These are phyloP conservation scores for Salix exigua DNA, from an alignment of 345 rosid genomes.

Conservation along the genomic window DNA sequence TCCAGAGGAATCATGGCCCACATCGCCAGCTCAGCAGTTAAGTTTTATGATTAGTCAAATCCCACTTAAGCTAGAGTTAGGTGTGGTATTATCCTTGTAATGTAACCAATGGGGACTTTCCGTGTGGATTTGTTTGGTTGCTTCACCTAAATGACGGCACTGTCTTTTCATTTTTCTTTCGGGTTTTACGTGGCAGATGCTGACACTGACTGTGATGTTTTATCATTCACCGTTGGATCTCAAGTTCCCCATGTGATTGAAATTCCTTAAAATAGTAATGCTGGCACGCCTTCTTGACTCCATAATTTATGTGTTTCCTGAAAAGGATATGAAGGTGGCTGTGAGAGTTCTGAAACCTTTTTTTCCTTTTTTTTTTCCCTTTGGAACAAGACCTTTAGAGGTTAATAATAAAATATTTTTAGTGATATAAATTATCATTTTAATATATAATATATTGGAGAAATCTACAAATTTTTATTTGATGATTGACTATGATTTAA, in stretches of 20 bases:
- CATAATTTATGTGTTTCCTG: conserved; percentile 12
- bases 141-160: conserved; percentile 27
- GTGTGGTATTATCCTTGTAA: conserved; percentile 14
- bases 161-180: conserved; percentile 13
- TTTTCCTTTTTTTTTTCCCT: no score
- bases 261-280: conserved; percentile 19
- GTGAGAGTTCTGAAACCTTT: background rate
- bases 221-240: conserved; percentile 31
- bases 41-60: conserved; percentile 4
- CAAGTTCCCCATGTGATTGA: conserved; percentile 30
- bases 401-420: no score
- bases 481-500: no score
- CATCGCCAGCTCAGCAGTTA: conserved; percentile 17
- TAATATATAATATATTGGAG: no score
- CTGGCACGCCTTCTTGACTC: conserved; percentile 20
- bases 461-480: no score
- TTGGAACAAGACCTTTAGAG: no score
- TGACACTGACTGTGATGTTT: background rate
- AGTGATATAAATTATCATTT: no score
- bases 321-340: conserved; percentile 7
- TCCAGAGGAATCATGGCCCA: conserved; percentile 40
- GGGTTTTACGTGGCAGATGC: conserved; percentile 22
- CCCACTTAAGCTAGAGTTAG: background rate
- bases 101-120: background rate
- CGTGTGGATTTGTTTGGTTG: conserved; percentile 18